These are phyloP conservation scores for Fragilaria crotonensis DNA, from an alignment of 108 stramenopile genomes.

Conservation along the genomic window DNA sequence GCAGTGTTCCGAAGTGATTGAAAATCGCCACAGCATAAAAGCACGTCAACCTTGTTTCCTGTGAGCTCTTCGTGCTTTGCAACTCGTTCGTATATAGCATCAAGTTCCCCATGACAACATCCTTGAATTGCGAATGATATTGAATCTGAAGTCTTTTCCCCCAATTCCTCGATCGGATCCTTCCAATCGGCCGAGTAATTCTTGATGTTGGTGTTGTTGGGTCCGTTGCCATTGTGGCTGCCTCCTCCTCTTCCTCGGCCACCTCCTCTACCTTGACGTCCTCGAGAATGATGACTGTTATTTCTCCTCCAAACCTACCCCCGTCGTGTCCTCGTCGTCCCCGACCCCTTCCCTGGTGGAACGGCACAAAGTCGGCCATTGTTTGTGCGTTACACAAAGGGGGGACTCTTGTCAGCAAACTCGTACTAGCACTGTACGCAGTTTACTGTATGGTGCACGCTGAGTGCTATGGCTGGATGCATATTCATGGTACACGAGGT, in stretches of 20 bases:
- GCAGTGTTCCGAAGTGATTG: slow-evolving; percentile 81
- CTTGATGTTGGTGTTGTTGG: too few species aligned
- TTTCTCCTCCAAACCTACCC: background rate
- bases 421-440: too few species aligned
- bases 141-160: background rate
- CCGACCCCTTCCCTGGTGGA: background rate
- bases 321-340: background rate
- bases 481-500: too few species aligned
- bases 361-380: slow-evolving; percentile 11
- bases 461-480: too few species aligned
- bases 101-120: slow-evolving; percentile 98
- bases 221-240: too few species aligned
- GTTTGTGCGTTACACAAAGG: too few species aligned
- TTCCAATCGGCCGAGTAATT: too few species aligned
- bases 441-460: too few species aligned
- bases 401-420: too few species aligned
- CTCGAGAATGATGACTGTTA: slow-evolving; percentile 1
- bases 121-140: slow-evolving; percentile 86
- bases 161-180: background rate
- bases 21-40: slow-evolving; percentile 99
- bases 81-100: slow-evolving; percentile 84
- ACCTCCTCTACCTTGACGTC: too few species aligned
- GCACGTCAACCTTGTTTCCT: slow-evolving; percentile 62
- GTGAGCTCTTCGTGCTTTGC: slow-evolving; percentile 29
- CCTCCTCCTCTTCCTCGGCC: too few species aligned